These are phyloP conservation scores for Actinomortierella wolfii DNA, from an alignment of 371 early-diverging fungal genomes.

Conservation along the genomic window DNA sequence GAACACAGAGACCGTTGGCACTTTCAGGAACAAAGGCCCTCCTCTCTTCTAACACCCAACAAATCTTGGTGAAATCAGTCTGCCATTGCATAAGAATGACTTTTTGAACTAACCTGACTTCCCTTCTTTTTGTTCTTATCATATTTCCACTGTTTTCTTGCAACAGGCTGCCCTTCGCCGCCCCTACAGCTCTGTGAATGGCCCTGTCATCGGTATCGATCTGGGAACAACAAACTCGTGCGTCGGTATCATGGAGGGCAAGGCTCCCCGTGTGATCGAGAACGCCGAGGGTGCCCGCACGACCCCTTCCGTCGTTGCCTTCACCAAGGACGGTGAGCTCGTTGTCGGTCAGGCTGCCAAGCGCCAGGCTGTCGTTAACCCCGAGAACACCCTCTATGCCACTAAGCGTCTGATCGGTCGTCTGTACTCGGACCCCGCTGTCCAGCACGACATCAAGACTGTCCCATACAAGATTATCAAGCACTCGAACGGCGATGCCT, in stretches of 20 bases:
- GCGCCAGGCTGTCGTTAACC: conserved; percentile 79
- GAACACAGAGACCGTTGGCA: not conserved
- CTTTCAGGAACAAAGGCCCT: not conserved
- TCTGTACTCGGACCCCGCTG: conserved; percentile 83
- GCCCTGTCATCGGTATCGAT: conserved; percentile 96
- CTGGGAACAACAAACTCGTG: conserved; percentile 99
- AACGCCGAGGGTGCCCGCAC: conserved; percentile 93
- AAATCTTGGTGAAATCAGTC: not conserved
- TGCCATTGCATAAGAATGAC: not conserved
- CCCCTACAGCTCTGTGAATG: conserved; percentile 73
- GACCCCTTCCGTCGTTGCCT: conserved; percentile 95
- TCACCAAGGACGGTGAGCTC: conserved; percentile 84
- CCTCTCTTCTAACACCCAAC: not conserved
- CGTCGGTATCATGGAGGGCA: conserved; percentile 95
- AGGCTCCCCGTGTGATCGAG: conserved; percentile 91
- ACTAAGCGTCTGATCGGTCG: conserved; percentile 97
- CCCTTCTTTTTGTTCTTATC: not conserved
- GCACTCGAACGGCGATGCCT: conserved; percentile 93
- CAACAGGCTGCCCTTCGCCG: conserved; percentile 33
- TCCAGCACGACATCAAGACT: conserved; percentile 85
- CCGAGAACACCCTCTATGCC: conserved; percentile 91
- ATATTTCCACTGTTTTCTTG: too few species aligned
- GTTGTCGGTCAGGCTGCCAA: conserved; percentile 94
- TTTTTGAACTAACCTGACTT: conserved; percentile 1
- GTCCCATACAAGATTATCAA: conserved; percentile 91